These are phyloP conservation scores for Debaryomyces castellii DNA, from an alignment of 805 yeast genomes.

Conservation along the genomic window DNA sequence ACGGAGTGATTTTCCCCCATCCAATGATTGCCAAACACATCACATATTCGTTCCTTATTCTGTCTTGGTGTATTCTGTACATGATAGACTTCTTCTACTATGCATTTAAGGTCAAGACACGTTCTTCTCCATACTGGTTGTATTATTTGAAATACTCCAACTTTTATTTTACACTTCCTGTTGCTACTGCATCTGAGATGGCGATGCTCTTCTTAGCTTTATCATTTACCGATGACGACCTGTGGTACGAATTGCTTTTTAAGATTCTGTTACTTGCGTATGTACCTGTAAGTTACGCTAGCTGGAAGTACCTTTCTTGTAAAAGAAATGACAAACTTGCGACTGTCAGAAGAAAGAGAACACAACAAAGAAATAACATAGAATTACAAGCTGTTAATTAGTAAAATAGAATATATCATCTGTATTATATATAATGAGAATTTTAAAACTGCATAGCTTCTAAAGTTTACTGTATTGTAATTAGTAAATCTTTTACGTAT, in stretches of 20 bases:
- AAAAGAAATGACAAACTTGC: constrained; percentile 20
- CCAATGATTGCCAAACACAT: constrained; percentile 44
- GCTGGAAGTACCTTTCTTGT: constrained; percentile 29
- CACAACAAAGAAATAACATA: neutral
- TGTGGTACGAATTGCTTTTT: constrained; percentile 23
- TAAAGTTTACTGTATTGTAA: neutral
- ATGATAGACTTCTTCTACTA: constrained; percentile 34
- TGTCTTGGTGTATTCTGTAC: constrained; percentile 35
- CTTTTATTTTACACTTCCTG: constrained; percentile 34
- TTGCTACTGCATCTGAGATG: constrained; percentile 33
- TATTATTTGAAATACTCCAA: constrained; percentile 37
- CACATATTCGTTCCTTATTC: constrained; percentile 36
- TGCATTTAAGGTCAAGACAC: constrained; percentile 35
- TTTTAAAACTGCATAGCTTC: neutral
- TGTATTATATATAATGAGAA: neutral
- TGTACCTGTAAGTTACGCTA: constrained; percentile 35
- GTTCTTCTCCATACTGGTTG: constrained; percentile 32
- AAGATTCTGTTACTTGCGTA: constrained; percentile 29
- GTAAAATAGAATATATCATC: neutral
- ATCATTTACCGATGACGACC: constrained; percentile 24
- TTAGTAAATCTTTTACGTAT: too few relatives aligned
- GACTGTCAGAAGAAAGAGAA: constrained; percentile 19
- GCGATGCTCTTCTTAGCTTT: constrained; percentile 34
- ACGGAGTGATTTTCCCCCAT: constrained; percentile 41
- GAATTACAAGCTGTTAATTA: neutral